Evolutionary conservation across 306 rosid species (phyloP), one percentile per base, ranked within the genome.

Genomic region (Hippophae rhamnoides): DNA sequence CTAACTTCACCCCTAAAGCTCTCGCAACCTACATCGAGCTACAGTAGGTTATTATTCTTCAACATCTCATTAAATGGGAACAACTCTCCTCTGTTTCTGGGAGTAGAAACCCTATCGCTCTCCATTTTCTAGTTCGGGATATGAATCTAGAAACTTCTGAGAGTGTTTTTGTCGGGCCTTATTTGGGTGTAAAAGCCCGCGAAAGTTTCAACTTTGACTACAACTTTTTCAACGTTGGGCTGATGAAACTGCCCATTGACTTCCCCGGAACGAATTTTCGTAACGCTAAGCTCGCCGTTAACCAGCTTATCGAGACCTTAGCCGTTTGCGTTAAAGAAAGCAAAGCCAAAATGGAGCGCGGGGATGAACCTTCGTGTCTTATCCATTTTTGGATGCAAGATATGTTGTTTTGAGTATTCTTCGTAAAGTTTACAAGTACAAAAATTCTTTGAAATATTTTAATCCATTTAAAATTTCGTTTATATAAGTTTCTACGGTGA

Each of bases 381-480:
- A 80, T 92, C 7, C 95, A 92, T 62, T 87, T 50, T 74, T 92
- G 96, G 96, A 85, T 87, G 96, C 87, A 83, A 56, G 92, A 18
- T 18, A 18, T 18, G 0, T n/a, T n/a, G n/a, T n/a, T n/a, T n/a
- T n/a, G n/a, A n/a, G n/a, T n/a, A n/a, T n/a, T n/a, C n/a, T n/a
- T n/a, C n/a, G n/a, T n/a, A n/a, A n/a, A n/a, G n/a, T n/a, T n/a
- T n/a, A n/a, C n/a, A n/a, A n/a, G n/a, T n/a, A n/a, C n/a, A n/a
- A n/a, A n/a, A n/a, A n/a, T n/a, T n/a, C n/a, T n/a, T n/a, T n/a
- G n/a, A n/a, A n/a, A n/a, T n/a, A n/a, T n/a, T n/a, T n/a, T n/a
- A n/a, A n/a, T n/a, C n/a, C n/a, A n/a, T n/a, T n/a, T n/a, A n/a
- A n/a, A n/a, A n/a, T n/a, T n/a, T n/a, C n/a, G n/a, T n/a, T n/a